Evolutionary conservation across 176 grass and related monocot species (phyloP), one percentile per base, ranked within the genome.

Genomic region (Cymbopogon citratus): DNA sequence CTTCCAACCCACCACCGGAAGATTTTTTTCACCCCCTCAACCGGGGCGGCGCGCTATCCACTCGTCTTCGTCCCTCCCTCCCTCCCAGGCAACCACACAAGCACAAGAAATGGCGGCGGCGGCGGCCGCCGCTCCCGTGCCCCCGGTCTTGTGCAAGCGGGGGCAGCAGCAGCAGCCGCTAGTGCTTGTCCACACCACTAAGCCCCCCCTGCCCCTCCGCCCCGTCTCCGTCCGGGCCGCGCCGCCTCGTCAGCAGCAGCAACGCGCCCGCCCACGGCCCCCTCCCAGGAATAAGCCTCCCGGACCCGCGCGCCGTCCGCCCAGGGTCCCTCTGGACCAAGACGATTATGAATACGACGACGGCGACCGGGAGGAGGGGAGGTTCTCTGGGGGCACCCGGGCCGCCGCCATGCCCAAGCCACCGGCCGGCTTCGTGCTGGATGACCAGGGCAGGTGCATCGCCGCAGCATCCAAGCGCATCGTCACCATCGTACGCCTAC

Each of bases 401-500:
- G 39, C 73, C 13, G 87, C 87, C 60, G 83, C 89, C 61, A 79
- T 97, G 94, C 94, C 94, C 44, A 94, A 94, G 66, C 90, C 94
- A 6, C 94, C 94, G 1, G 92, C 90, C 13, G 94, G 94, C 21
- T 97, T 97, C 85, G 84, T 94, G 9, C 81, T 97, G 4, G 94
- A 97, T 18, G 85, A 89, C 21, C 69, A 92, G 74, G 94, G 94
- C 33, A 87, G 84, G 73, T 93, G 93, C 79, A 93, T 97, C 36
- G 81, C 85, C 41, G 94, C 85, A 12, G 89, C 92, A 70, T 90
- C 85, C 56, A 92, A 89, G 80, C 85, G 94, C 85, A 90, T 94
- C 36, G 85, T 89, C 64, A 90, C 91, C 61, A 91, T 97, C 64
- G 91, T 97, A 18, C 76, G 83, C n/a, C n/a, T 8, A 40, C 49